Percentiles rank a stretch among this genome's conserved stretches.
These are phyloP conservation scores for Helenozyma baotianmanensis DNA, from an alignment of 805 yeast species.

Conservation along the genomic window DNA sequence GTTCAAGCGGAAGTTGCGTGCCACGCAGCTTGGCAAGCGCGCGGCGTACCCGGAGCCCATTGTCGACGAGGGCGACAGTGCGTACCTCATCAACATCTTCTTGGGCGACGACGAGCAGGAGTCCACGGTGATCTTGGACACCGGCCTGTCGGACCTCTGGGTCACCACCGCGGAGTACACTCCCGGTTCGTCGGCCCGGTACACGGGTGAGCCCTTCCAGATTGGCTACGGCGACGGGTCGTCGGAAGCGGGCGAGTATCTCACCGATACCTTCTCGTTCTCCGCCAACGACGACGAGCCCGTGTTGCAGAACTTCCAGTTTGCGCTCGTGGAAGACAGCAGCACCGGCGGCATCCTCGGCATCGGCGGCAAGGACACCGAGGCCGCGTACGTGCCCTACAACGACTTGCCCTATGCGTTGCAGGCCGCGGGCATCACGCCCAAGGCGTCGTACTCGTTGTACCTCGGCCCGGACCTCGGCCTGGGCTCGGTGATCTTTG, in stretches of 20 bases:
- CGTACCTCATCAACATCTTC: conserved; percentile 3
- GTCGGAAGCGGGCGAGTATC: conserved; percentile 7
- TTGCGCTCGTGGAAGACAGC: conserved; percentile 8
- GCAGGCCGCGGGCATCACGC: conserved; percentile 2
- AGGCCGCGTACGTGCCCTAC: conserved; percentile 2
- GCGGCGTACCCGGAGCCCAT: conserved; percentile 1
- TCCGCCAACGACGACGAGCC: conserved; percentile 4
- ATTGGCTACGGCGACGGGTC: conserved; percentile 8
- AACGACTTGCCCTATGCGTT: conserved; percentile 7
- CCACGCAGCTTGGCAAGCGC: too few relatives aligned
- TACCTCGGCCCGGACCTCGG: conserved; percentile 11
- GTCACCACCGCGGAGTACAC: conserved; percentile 21
- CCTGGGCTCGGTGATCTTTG: conserved; percentile 24
- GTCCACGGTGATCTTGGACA: conserved; percentile 33
- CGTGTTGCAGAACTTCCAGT: conserved; percentile 8
- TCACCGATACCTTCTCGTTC: conserved; percentile 6
- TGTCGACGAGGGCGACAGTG: background rate
- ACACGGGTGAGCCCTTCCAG: conserved; percentile 6
- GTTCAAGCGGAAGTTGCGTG: too few relatives aligned
- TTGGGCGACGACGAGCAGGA: conserved; percentile 25
- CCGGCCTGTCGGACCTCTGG: conserved; percentile 43
- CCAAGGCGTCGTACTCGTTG: conserved; percentile 10
- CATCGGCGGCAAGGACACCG: conserved; percentile 5
- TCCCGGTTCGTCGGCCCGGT: background rate
- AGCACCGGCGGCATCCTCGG: conserved; percentile 8